phyloP scores from a whole-genome alignment of 148 eudicot species.

The Cornus controversa region DNA sequence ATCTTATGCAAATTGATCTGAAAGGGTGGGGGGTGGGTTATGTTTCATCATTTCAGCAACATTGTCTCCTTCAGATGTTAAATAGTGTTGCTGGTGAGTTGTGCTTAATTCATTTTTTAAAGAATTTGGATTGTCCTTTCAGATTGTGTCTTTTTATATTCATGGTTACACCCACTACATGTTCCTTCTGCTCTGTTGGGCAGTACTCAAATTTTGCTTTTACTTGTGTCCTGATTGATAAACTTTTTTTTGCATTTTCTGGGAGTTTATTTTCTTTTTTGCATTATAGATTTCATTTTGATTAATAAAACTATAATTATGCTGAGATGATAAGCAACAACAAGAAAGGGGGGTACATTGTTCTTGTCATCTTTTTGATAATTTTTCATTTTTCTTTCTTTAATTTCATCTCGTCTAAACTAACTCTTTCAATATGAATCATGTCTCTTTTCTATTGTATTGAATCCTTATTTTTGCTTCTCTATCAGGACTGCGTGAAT shows the following conservation, averaged over 20 bases:
- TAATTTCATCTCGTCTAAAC: not conserved
- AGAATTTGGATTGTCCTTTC: not conserved
- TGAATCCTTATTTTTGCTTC: constrained; percentile 4
- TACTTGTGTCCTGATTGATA: not conserved
- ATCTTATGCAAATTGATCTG: constrained; percentile 98
- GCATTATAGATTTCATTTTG: not conserved
- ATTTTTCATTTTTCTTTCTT: not conserved
- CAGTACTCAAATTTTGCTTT: not conserved
- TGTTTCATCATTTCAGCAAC: constrained; percentile 86
- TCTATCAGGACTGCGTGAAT: constrained; percentile 82
- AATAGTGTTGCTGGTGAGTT: constrained; percentile 89
- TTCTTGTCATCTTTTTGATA: not conserved
- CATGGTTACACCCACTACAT: not conserved
- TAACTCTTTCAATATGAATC: not conserved
- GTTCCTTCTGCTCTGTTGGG: not conserved
- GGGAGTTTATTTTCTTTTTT: not conserved
- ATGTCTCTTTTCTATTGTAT: not conserved
- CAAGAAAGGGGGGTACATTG: not conserved
- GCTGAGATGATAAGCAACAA: not conserved
- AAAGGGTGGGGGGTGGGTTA: constrained; percentile 99
- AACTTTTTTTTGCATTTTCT: not conserved
- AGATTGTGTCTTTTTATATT: not conserved
- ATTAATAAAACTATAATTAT: not conserved
- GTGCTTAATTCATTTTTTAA: not conserved
- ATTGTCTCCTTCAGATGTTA: constrained; percentile 95